These are phyloP conservation scores for Boletus patriciae DNA, from an alignment of 768 basidiomycete species.

Conservation along the genomic window DNA sequence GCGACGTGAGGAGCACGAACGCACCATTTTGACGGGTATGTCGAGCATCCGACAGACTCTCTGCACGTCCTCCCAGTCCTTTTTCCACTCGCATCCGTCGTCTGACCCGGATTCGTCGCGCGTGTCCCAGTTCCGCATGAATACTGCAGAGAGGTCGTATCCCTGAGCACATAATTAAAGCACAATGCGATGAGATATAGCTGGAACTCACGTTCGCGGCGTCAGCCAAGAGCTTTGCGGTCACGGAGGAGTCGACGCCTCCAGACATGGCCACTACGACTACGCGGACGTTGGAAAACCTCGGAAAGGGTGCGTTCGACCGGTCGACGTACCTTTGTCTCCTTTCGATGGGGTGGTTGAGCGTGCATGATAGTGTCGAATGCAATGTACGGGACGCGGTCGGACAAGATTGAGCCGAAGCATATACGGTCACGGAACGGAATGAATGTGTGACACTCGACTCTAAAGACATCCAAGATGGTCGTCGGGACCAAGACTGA, in stretches of 20 bases:
- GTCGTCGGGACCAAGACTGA: slow-evolving; percentile 44
- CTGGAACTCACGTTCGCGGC: slow-evolving; percentile 41
- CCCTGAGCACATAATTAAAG: slow-evolving; percentile 44
- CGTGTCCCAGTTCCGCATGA: slow-evolving; percentile 96
- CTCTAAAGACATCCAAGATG: slow-evolving; percentile 24
- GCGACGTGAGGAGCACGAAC: not conserved
- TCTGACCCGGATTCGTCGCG: slow-evolving; percentile 77
- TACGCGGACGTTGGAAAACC: slow-evolving; percentile 27
- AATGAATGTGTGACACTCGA: slow-evolving; percentile 1
- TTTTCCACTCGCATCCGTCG: slow-evolving; percentile 93
- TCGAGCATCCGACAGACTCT: slow-evolving; percentile 70
- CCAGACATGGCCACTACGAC: slow-evolving; percentile 94
- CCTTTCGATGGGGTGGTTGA: slow-evolving; percentile 23
- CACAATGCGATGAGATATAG: not conserved
- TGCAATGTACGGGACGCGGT: slow-evolving; percentile 6
- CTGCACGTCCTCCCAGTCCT: slow-evolving; percentile 91
- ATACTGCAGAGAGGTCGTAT: slow-evolving; percentile 82
- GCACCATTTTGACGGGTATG: slow-evolving; percentile 73
- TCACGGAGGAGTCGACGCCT: slow-evolving; percentile 91
- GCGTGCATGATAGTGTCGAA: slow-evolving; percentile 19
- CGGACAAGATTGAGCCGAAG: slow-evolving; percentile 10
- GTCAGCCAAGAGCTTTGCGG: slow-evolving; percentile 72
- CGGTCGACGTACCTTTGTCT: slow-evolving; percentile 24
- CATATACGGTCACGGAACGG: slow-evolving; percentile 6
- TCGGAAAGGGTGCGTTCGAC: not conserved